Evolutionary conservation across 1,139 yeast genomes (phyloP).

Genomic region (Protomyces macrosporus): DNA sequence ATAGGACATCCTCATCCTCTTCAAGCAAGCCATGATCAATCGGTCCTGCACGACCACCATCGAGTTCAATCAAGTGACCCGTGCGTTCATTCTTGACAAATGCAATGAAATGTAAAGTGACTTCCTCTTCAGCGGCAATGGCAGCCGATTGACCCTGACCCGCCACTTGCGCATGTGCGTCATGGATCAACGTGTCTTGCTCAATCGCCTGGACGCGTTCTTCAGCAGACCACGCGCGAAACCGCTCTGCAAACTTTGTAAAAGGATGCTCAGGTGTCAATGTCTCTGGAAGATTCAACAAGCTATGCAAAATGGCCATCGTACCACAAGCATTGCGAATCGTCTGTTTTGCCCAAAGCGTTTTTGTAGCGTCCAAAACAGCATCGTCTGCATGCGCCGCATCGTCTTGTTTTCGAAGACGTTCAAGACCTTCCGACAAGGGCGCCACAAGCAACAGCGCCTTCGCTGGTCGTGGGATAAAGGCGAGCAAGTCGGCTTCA

Average conservation of each 20-base stretch:
- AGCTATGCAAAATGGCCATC: conserved; percentile 74
- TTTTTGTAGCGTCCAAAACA: conserved; percentile 35
- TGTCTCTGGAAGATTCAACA: conserved; percentile 54
- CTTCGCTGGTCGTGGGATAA: conserved; percentile 73
- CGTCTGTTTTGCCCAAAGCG: conserved; percentile 71
- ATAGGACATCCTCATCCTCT: conserved; percentile 50
- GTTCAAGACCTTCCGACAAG: conserved; percentile 57
- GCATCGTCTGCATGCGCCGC: conserved; percentile 33
- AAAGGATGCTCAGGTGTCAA: conserved; percentile 38
- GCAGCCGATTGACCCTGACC: conserved; percentile 72
- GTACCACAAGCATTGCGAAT: conserved; percentile 90
- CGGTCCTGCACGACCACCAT: conserved; percentile 82
- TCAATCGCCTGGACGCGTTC: conserved; percentile 51
- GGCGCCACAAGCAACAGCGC: conserved; percentile 81
- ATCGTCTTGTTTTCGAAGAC: conserved; percentile 44
- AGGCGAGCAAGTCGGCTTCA: conserved; percentile 65
- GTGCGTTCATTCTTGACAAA: conserved; percentile 51
- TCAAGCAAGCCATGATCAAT: conserved; percentile 52
- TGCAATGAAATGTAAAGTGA: conserved; percentile 72
- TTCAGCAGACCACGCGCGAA: conserved; percentile 37
- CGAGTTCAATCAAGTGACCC: conserved; percentile 65
- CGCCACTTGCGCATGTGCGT: conserved; percentile 57
- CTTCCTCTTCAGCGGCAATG: conserved; percentile 61
- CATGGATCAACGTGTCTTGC: conserved; percentile 44
- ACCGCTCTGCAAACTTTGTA: conserved; percentile 36